phyloP scores from a whole-genome alignment of 1,139 yeast genomes.

The Yamadazyma diospyri region DNA sequence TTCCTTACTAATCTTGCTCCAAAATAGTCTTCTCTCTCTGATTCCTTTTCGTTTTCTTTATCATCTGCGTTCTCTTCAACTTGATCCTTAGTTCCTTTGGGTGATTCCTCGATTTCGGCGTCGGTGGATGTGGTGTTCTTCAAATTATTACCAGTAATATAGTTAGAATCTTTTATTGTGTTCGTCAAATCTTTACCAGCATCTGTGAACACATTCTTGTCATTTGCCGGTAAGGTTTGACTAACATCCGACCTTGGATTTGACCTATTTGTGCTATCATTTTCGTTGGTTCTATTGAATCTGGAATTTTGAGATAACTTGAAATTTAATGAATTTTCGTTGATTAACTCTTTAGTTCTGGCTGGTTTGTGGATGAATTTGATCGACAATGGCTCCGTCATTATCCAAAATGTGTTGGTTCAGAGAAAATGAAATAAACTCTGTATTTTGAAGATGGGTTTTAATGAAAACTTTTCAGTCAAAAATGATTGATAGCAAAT shows the following conservation, averaged over 20 bases:
- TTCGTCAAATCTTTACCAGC: too few relatives aligned
- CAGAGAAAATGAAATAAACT: too few relatives aligned
- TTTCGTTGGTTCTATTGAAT: conserved; percentile 4
- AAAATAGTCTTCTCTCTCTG: conserved; percentile 4
- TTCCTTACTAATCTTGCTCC: conserved; percentile 49
- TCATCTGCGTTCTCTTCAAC: neutral
- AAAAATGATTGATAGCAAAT: conserved; percentile 4
- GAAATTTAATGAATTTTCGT: conserved; percentile 5
- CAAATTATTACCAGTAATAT: neutral
- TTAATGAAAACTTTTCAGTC: neutral
- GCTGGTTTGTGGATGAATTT: conserved; percentile 42
- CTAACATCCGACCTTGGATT: neutral
- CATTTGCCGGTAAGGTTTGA: neutral
- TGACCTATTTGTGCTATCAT: too few relatives aligned
- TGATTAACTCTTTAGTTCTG: conserved; percentile 20
- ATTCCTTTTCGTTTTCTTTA: neutral
- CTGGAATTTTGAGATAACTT: conserved; percentile 7
- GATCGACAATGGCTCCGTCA: conserved; percentile 30
- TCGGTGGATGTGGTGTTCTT: neutral
- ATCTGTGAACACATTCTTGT: too few relatives aligned
- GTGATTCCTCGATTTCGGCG: neutral
- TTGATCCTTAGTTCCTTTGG: neutral
- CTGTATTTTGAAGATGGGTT: too few relatives aligned
- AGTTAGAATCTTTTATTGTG: neutral
- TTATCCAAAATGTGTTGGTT: too few relatives aligned